A percentile compares a stretch with the other conserved stretches of the same genome.
phyloP scores from a whole-genome alignment of 2,329 filamentous ascomycete species.

The Aspergillus persii region DNA sequence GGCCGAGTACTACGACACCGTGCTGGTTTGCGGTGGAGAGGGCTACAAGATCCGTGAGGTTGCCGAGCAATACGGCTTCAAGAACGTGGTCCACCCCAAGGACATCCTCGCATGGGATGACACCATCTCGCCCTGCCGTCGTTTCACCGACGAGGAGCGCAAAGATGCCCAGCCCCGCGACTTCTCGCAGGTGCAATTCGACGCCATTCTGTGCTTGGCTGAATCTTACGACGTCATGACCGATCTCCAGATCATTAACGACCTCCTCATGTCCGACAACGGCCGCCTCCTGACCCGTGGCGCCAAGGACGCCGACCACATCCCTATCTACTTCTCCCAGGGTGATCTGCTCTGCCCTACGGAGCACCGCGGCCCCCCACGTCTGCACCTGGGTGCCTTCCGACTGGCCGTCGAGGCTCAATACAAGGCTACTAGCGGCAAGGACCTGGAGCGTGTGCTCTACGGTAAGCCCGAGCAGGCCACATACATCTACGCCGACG shows the following conservation, averaged over 20 bases:
- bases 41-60: slow-evolving; percentile 72
- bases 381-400: slow-evolving; percentile 72
- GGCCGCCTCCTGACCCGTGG: slow-evolving; percentile 64
- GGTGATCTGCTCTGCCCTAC: slow-evolving; percentile 65
- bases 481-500: slow-evolving; percentile 75
- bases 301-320: slow-evolving; percentile 63
- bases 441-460: slow-evolving; percentile 70
- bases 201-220: slow-evolving; percentile 72
- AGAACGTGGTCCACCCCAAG: slow-evolving; percentile 70
- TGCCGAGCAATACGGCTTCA: slow-evolving; percentile 71
- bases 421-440: slow-evolving; percentile 60
- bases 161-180: slow-evolving; percentile 66
- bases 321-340: slow-evolving; percentile 73
- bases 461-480: slow-evolving; percentile 73
- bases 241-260: slow-evolving; percentile 74
- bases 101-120: slow-evolving; percentile 70
- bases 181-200: slow-evolving; percentile 69
- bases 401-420: slow-evolving; percentile 71
- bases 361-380: slow-evolving; percentile 60
- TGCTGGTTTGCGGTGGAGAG: slow-evolving; percentile 73
- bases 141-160: slow-evolving; percentile 67
- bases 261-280: slow-evolving; percentile 66
- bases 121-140: slow-evolving; percentile 66
- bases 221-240: slow-evolving; percentile 72
- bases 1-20: slow-evolving; percentile 72